Evolutionary conservation across 345 rosid species (phyloP), one percentile per base, ranked within the genome.

Genomic region (Salix caprea): DNA sequence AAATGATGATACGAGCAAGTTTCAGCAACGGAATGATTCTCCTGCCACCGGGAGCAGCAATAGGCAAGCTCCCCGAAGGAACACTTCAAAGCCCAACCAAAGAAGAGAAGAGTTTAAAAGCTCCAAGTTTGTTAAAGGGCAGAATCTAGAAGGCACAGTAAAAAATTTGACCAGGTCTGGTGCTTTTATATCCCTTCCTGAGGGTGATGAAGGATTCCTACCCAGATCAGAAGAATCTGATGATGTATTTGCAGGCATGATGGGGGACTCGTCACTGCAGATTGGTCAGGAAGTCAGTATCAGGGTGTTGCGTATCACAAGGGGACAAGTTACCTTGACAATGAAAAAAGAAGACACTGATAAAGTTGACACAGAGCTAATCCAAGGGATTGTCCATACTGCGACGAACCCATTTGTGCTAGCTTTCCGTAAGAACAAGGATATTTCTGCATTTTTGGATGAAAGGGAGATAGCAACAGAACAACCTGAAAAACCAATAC

Each of bases 151-250:
- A 44, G 99, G 97, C 42, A 88, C 89, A 0, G 95, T 92, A 48
- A 92, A 95, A 86, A 92, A 89, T 79, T 74, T 91, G 67, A 81
- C 89, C 39, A 85, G 94, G 81, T 82, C 94, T 16, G 97, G 99
- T 48, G 87, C 97, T 68, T 92, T 94, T 82, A 89, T 94, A 40
- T 81, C 94, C 23, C 94, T 95, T 46, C 93, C 97, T 2, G 97
- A 89, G 78, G 96, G 96, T 8, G 97, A 90, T 78, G 97, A 95
- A 84, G 97, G 99, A 77, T 93, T 95, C 84, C 79, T 93, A 24
- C 97, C 99, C 2, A 39, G 80, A 4, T 78, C 90, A 69, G 97
- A 95, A 84, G 99, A 90, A 86, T 74, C 92, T 56, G 91, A 88
- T 80, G 92, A 80, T 79, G 96, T 90, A 46, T 76, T 90, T 69